A percentile compares a stretch with the other conserved stretches of the same genome.
These are phyloP conservation scores for Ciborinia camelliae DNA, from an alignment of 2,329 filamentous ascomycete species.

Conservation along the genomic window DNA sequence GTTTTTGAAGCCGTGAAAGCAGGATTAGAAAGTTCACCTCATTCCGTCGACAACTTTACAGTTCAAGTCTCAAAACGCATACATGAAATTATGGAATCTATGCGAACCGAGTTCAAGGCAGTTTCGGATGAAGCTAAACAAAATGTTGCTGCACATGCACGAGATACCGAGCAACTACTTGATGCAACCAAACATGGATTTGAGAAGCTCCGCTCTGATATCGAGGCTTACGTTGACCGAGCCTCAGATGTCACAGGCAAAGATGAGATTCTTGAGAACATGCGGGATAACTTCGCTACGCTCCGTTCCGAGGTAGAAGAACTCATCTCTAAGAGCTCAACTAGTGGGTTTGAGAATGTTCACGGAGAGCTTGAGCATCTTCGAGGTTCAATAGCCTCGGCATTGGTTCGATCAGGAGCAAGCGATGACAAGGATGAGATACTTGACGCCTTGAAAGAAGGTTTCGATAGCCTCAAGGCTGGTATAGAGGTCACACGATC, in stretches of 20 bases:
- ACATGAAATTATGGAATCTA: conserved; percentile 61
- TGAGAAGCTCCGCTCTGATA: conserved; percentile 73
- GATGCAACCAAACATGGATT: conserved; percentile 85
- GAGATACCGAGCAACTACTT: conserved; percentile 83
- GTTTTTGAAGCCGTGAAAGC: conserved; percentile 57
- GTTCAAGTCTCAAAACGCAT: conserved; percentile 54
- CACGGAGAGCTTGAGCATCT: conserved; percentile 59
- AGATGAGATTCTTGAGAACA: conserved; percentile 71
- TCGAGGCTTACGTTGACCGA: conserved; percentile 77
- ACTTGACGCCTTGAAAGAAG: conserved; percentile 58
- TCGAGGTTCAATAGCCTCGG: conserved; percentile 53
- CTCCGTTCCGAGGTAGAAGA: conserved; percentile 66
- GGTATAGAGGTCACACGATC: conserved; percentile 54
- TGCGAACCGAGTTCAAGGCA: conserved; percentile 57
- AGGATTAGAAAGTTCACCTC: conserved; percentile 49
- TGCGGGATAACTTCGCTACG: conserved; percentile 62
- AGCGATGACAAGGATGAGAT: conserved; percentile 61
- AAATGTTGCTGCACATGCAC: conserved; percentile 72
- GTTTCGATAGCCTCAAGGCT: conserved; percentile 69
- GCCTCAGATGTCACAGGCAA: conserved; percentile 66
- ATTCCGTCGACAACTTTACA: conserved; percentile 42
- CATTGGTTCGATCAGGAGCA: conserved; percentile 46
- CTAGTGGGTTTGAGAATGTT: conserved; percentile 51
- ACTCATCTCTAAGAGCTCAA: conserved; percentile 51
- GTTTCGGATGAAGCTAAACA: conserved; percentile 67